These are phyloP conservation scores for Iris macrosiphon DNA, from an alignment of 106 monocot genomes.

Conservation along the genomic window DNA sequence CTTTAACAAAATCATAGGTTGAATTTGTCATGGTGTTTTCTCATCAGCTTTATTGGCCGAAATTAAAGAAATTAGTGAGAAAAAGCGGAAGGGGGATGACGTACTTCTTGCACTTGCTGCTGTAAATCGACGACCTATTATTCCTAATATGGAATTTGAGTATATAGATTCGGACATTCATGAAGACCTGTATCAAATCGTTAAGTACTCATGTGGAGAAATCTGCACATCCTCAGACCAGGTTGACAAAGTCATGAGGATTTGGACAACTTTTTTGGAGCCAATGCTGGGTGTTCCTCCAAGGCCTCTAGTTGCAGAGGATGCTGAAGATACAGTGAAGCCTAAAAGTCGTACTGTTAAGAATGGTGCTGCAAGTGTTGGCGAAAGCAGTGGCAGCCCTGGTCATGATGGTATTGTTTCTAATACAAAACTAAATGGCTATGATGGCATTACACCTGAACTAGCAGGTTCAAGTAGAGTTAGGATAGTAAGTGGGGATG, in stretches of 20 bases:
- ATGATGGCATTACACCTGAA: slow-evolving; percentile 30
- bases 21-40: too few species aligned
- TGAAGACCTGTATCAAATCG: slow-evolving; percentile 71
- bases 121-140: slow-evolving; percentile 52
- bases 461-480: slow-evolving; percentile 28
- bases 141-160: slow-evolving; percentile 73
- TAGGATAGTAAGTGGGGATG: slow-evolving; percentile 48
- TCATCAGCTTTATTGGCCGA: slow-evolving; percentile 87
- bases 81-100: slow-evolving; percentile 83
- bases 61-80: slow-evolving; percentile 96
- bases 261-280: slow-evolving; percentile 98
- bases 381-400: slow-evolving; percentile 33
- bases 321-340: slow-evolving; percentile 55
- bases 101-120: slow-evolving; percentile 81
- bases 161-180: slow-evolving; percentile 64
- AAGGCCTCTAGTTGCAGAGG: slow-evolving; percentile 45
- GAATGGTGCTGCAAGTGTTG: slow-evolving; percentile 23
- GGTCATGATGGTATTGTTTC: slow-evolving; percentile 20
- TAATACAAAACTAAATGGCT: slow-evolving; percentile 27
- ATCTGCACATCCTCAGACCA: slow-evolving; percentile 75
- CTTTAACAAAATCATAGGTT: too few species aligned
- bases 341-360: slow-evolving; percentile 30
- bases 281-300: slow-evolving; percentile 59
- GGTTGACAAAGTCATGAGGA: slow-evolving; percentile 75
- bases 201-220: slow-evolving; percentile 87